Conservation (phyloP, 2,329 filamentous ascomycete genomes). For the Fonsecaea pedrosoi region DNA sequence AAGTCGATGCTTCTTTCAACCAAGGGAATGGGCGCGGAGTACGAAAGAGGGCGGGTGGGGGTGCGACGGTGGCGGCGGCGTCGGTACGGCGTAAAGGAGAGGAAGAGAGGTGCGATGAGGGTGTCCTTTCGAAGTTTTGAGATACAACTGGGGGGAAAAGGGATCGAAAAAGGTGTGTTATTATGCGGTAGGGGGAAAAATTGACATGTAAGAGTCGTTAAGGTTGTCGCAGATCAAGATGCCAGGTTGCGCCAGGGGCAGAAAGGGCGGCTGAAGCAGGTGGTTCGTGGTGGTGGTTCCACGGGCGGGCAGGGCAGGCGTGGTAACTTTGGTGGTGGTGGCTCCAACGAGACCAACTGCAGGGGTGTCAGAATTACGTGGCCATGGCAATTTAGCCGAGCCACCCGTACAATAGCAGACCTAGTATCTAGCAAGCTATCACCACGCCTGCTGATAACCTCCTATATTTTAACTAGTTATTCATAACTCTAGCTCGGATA, state of each 20-base stretch:
- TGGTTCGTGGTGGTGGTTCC: not conserved
- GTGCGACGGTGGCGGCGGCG: not conserved
- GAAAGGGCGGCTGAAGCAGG: not conserved
- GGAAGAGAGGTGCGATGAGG: not conserved
- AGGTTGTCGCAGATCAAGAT: slow-evolving; percentile 12
- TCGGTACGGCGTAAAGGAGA: not conserved
- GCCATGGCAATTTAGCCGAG: no score
- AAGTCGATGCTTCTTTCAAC: not conserved
- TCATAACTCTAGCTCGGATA: no score
- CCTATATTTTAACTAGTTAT: no score
- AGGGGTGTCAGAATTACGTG: no score
- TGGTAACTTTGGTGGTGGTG: slow-evolving; percentile 1
- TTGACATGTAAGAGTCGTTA: slow-evolving; percentile 2
- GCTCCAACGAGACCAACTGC: no score
- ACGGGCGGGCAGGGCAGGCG: not conserved
- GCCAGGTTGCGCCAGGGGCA: slow-evolving; percentile 21
- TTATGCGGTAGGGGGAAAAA: slow-evolving; percentile 5
- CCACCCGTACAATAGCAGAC: no score
- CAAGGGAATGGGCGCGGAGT: not conserved
- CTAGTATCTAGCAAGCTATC: no score
- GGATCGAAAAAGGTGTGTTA: not conserved
- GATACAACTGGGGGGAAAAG: not conserved
- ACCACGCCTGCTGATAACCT: no score
- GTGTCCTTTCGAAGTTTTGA: not conserved
- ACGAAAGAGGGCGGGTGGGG: not conserved